Base-by-base conservation (phyloP, 75 land plant species). In the Azolla pinnata region DNA sequence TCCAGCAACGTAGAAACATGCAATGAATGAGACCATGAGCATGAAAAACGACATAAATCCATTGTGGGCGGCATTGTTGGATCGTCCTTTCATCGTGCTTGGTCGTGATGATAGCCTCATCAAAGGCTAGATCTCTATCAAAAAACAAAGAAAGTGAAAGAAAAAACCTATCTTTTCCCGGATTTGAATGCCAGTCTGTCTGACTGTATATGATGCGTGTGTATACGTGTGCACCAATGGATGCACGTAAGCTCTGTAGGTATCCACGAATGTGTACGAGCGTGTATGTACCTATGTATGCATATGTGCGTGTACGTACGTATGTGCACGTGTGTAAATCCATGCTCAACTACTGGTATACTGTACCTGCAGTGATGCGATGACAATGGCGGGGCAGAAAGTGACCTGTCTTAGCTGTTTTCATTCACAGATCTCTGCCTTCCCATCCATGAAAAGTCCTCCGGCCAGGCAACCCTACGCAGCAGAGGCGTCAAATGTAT, bases 1-100 rank as follows among this genome's bases (percentile, higher is more conserved):
- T 40, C 96, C 96, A 44, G 88, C 96, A 23, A 82, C 75, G 72
- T 89, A 89, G 52, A 85, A 85, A 83, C 83, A 85, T 35, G 96
- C 89, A 72, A 89, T 45, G 62, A 88, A 80, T 52, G 96, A 85
- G 62, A 89, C 42, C 42, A 38, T 14, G 14, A 38, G 14, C 42
- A 38, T 7, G 42, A 38, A 38, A 14, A 8, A 38, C 12, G 42
- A 8, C 12, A 38, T 38, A 38, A 38, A 38, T 7, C 12, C 42
- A 38, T 14, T 38, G 42, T 38, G 12, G 42, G 42, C 42, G 12
- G 7, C 14, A 7, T 38, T 14, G 7, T 14, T 38, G 42, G 42
- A 38, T 14, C 42, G 42, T 14, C 14, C 42, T 38, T 14, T 14
- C 42, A 38, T 38, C n/a, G n/a, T n/a, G n/a, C n/a, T n/a, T n/a